phyloP scores from a whole-genome alignment of 306 rosid species.

The Albizia julibrissin region DNA sequence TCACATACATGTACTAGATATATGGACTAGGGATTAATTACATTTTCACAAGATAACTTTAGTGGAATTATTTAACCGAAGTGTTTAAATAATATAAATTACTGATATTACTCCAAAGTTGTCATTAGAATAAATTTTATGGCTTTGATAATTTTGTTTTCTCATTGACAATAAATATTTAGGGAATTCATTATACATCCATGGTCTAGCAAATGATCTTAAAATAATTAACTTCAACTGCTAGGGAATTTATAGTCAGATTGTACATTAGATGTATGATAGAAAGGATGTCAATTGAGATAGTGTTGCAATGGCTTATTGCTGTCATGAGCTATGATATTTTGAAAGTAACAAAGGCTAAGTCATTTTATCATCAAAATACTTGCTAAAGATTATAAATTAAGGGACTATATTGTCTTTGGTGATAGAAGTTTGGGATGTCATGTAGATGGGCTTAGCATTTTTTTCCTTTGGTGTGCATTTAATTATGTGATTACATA shows the following conservation, averaged over 20 bases:
- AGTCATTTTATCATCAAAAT: not conserved
- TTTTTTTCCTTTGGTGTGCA: not conserved
- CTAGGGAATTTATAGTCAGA: not conserved
- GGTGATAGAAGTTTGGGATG: not conserved
- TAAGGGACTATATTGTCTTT: too few relatives aligned
- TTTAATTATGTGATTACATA: too few relatives aligned
- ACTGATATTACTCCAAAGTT: not conserved
- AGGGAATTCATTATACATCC: not conserved
- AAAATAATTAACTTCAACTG: not conserved
- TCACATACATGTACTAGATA: not conserved
- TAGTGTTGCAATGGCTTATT: not conserved
- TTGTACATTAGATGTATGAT: not conserved
- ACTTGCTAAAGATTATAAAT: not conserved
- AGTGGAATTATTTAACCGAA: slow-evolving; percentile 13
- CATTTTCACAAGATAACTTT: not conserved
- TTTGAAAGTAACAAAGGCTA: not conserved
- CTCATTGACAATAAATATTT: not conserved
- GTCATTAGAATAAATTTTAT: not conserved
- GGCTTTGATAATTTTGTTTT: not conserved
- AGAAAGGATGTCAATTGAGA: not conserved
- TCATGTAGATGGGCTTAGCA: not conserved
- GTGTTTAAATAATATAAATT: slow-evolving; percentile 3
- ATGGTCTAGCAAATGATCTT: not conserved
- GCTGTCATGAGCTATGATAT: not conserved
- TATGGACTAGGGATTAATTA: not conserved